These are phyloP conservation scores for Corymbia citriodora DNA, from an alignment of 441 rosid species.

Conservation along the genomic window DNA sequence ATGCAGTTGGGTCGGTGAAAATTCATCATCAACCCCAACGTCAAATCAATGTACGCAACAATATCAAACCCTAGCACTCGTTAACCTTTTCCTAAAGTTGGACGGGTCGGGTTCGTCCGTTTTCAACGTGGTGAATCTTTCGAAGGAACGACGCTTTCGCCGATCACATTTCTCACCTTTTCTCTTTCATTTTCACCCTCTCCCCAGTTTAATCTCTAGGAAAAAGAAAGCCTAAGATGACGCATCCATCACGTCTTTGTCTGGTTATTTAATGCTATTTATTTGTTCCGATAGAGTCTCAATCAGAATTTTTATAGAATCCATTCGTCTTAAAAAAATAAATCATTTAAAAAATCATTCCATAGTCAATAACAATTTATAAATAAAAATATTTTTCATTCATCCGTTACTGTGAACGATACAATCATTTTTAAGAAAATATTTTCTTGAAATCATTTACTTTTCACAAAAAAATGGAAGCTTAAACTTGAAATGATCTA, in stretches of 20 bases:
- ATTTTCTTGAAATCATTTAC: background rate
- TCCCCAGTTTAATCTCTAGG: background rate
- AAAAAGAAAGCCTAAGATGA: background rate
- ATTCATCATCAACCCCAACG: background rate
- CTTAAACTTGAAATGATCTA: background rate
- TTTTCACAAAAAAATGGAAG: fast-evolving
- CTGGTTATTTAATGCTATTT: background rate
- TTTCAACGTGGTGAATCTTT: background rate
- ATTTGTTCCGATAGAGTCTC: background rate
- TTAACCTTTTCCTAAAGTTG: background rate
- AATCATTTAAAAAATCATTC: background rate
- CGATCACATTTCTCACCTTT: background rate
- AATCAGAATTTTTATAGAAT: background rate
- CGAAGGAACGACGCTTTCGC: background rate
- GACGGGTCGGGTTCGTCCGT: background rate
- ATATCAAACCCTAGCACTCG: background rate
- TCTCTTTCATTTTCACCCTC: background rate
- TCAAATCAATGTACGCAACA: background rate
- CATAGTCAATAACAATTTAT: background rate
- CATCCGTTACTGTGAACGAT: background rate
- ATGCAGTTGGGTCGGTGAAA: background rate
- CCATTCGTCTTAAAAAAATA: background rate
- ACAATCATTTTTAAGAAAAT: background rate
- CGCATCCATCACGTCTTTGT: background rate
- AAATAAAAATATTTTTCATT: background rate